These are phyloP conservation scores for Monilinia polystroma DNA, from an alignment of 2,329 filamentous ascomycete species.

Conservation along the genomic window DNA sequence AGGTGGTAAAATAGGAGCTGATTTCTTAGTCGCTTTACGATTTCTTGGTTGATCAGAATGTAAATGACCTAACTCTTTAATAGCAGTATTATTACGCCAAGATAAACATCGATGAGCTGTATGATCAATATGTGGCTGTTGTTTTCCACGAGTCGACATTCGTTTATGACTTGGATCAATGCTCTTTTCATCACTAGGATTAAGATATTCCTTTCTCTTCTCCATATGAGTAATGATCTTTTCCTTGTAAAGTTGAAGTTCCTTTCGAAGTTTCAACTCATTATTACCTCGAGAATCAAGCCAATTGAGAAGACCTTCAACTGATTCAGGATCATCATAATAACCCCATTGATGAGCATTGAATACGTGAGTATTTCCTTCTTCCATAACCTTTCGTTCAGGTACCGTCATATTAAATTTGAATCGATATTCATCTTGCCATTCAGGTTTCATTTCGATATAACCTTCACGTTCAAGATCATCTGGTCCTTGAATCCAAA, in stretches of 20 bases:
- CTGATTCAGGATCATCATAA: slow-evolving; percentile 73
- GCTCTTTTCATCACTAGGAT: slow-evolving; percentile 51
- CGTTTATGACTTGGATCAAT: slow-evolving; percentile 45
- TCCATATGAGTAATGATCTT: slow-evolving; percentile 78
- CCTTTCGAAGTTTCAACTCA: slow-evolving; percentile 84
- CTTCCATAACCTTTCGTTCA: slow-evolving; percentile 81
- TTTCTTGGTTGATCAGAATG: slow-evolving; percentile 57
- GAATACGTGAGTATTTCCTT: slow-evolving; percentile 75
- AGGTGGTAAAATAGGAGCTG: slow-evolving; percentile 22
- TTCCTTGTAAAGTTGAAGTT: slow-evolving; percentile 73
- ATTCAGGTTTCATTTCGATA: slow-evolving; percentile 71
- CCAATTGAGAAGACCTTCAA: slow-evolving; percentile 82
- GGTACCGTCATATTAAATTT: slow-evolving; percentile 80
- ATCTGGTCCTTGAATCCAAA: slow-evolving; percentile 96
- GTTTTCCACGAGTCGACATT: slow-evolving; percentile 63
- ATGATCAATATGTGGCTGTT: slow-evolving; percentile 49
- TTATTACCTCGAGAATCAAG: slow-evolving; percentile 83
- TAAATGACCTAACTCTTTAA: slow-evolving; percentile 57
- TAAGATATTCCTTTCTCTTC: slow-evolving; percentile 71
- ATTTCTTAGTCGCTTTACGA: slow-evolving; percentile 41
- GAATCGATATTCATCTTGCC: slow-evolving; percentile 71
- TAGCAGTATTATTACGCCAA: slow-evolving; percentile 64
- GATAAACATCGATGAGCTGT: slow-evolving; percentile 58
- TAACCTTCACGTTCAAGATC: slow-evolving; percentile 83
- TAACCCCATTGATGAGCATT: slow-evolving; percentile 87